phyloP scores from a whole-genome alignment of 768 basidiomycete genomes.

The Myochromella boudieri region DNA sequence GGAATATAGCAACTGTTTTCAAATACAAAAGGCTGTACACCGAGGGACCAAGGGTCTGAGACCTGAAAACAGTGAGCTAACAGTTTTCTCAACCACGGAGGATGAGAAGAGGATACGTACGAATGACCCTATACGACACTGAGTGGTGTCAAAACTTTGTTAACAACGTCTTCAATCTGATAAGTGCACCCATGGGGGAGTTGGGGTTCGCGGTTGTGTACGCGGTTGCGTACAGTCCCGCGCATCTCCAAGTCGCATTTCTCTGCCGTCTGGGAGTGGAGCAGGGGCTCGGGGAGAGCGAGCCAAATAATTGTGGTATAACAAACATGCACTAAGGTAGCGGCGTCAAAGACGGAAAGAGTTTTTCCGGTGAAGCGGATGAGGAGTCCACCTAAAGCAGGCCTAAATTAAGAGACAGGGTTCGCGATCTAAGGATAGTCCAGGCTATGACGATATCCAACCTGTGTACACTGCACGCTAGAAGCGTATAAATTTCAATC shows the following conservation, averaged over 20 bases:
- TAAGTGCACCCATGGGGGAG: constrained; percentile 24
- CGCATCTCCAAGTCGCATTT: constrained; percentile 35
- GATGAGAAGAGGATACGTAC: constrained; percentile 31
- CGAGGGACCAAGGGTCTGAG: constrained; percentile 69
- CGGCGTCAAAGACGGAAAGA: constrained; percentile 73
- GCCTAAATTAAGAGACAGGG: constrained; percentile 66
- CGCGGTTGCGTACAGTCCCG: constrained; percentile 16
- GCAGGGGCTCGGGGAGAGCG: constrained; percentile 78
- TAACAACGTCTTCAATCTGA: constrained; percentile 47
- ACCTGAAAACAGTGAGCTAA: constrained; percentile 32
- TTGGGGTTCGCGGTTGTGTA: too few relatives aligned
- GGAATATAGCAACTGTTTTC: constrained; percentile 67
- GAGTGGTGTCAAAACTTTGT: constrained; percentile 73
- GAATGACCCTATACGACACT: constrained; percentile 72
- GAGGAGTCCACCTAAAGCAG: constrained; percentile 65
- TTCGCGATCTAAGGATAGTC: constrained; percentile 48
- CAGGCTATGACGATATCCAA: constrained; percentile 52
- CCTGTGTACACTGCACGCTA: constrained; percentile 65
- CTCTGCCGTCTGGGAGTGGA: constrained; percentile 43
- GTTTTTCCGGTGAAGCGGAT: constrained; percentile 54
- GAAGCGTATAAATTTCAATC: constrained; percentile 71
- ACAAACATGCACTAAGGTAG: constrained; percentile 46
- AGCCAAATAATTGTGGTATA: constrained; percentile 52
- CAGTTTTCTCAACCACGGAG: background rate
- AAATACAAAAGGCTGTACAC: constrained; percentile 72